These are phyloP conservation scores for Ajuga reptans DNA, from an alignment of 305 asterid genomes.

Conservation along the genomic window DNA sequence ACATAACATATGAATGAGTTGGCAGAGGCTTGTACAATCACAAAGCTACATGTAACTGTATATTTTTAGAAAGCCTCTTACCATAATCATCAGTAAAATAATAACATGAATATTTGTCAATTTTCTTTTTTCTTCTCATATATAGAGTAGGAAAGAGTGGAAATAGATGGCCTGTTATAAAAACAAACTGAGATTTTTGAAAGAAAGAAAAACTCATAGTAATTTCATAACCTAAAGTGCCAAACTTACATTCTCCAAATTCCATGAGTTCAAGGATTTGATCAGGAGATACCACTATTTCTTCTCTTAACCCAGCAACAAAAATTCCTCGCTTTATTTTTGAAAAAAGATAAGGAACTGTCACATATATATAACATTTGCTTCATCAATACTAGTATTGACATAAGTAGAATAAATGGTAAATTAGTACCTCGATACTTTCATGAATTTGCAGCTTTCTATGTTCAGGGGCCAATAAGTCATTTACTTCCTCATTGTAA, in stretches of 20 bases:
- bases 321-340: constrained; percentile 73
- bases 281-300: constrained; percentile 81
- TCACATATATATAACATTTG: not conserved
- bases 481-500: constrained; percentile 93
- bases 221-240: not conserved
- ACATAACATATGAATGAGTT: not conserved
- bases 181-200: not conserved
- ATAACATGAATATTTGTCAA: not conserved
- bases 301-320: constrained; percentile 93
- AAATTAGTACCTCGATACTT: constrained; percentile 62
- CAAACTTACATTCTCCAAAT: constrained; percentile 75
- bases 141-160: not conserved
- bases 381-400: not conserved
- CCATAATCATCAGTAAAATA: not conserved
- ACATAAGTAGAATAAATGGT: not conserved
- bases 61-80: not conserved
- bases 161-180: not conserved
- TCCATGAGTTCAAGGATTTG: constrained; percentile 83
- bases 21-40: not conserved
- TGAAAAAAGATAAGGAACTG: not conserved
- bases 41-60: not conserved
- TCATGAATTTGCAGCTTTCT: constrained; percentile 86
- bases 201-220: not conserved
- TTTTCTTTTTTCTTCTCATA: constrained; percentile 7
- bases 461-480: constrained; percentile 87